Evolutionary conservation across 352 stramenopile genomes (phyloP).

Genomic region (Globisporangium recalcitrans): DNA sequence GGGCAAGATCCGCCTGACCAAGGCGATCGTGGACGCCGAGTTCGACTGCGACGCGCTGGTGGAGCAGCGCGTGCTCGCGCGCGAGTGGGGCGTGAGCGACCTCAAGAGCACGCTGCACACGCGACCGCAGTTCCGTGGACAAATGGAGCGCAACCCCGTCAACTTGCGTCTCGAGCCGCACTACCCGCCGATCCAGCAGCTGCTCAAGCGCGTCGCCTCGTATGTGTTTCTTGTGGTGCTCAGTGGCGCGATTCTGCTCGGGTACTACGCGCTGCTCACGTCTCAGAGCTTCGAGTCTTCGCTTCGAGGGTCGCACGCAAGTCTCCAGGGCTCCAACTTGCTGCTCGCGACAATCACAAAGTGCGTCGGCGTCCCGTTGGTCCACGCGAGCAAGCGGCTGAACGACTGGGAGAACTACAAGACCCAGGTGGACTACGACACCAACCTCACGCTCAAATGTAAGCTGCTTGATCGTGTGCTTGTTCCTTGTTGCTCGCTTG

Average conservation of each 20-base stretch:
- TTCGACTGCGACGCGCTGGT: slow-evolving; percentile 70
- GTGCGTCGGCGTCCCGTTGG: slow-evolving; percentile 24
- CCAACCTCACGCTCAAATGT: slow-evolving; percentile 79
- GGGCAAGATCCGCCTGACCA: slow-evolving; percentile 75
- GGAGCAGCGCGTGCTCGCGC: slow-evolving; percentile 35
- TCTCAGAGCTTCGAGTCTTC: slow-evolving; percentile 27
- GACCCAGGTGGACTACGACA: slow-evolving; percentile 56
- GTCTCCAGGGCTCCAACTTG: slow-evolving; percentile 30
- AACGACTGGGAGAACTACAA: slow-evolving; percentile 77
- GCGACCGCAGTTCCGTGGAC: slow-evolving; percentile 54
- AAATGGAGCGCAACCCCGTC: slow-evolving; percentile 43
- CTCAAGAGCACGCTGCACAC: slow-evolving; percentile 18
- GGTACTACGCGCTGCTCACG: slow-evolving; percentile 33
- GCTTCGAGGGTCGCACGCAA: slow-evolving; percentile 12
- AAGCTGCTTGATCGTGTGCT: slow-evolving; percentile 9
- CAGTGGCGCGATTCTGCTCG: slow-evolving; percentile 20
- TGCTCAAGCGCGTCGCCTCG: slow-evolving; percentile 27
- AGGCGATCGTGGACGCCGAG: slow-evolving; percentile 59
- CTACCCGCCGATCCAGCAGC: slow-evolving; percentile 26
- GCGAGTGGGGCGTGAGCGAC: slow-evolving; percentile 45
- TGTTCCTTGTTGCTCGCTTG: not conserved
- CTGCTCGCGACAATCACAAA: slow-evolving; percentile 38
- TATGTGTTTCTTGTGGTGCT: slow-evolving; percentile 22
- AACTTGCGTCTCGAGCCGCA: slow-evolving; percentile 51
- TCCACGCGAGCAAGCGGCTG: slow-evolving; percentile 23